A percentile compares a stretch with the other conserved stretches of the same genome.
Evolutionary conservation across 2,329 filamentous ascomycete species (phyloP).

Genomic region (Fusarium sp.): DNA sequence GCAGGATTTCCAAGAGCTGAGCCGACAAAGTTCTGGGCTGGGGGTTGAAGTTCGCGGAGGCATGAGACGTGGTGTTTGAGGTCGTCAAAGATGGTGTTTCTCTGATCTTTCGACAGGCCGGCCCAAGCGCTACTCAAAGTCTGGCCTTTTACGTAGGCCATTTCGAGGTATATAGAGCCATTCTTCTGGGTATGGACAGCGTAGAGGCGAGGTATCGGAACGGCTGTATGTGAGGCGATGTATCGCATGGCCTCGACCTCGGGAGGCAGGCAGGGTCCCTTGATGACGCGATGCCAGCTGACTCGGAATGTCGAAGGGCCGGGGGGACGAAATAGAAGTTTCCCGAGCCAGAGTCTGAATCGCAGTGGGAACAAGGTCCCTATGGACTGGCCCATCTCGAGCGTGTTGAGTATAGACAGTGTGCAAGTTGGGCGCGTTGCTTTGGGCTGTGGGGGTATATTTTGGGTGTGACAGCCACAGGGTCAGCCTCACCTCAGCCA

Average conservation of each 20-base stretch:
- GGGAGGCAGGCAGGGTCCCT: slow-evolving; percentile 45
- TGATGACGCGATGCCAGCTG: slow-evolving; percentile 47
- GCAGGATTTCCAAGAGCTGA: slow-evolving; percentile 45
- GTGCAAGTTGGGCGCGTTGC: too few species aligned
- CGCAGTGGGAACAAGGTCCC: slow-evolving; percentile 39
- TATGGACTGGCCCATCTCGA: slow-evolving; percentile 44
- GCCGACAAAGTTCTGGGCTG: slow-evolving; percentile 33
- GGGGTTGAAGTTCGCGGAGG: slow-evolving; percentile 44
- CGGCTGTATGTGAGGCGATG: slow-evolving; percentile 42
- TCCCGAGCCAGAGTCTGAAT: slow-evolving; percentile 46
- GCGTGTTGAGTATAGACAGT: too few species aligned
- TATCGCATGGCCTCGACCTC: slow-evolving; percentile 49
- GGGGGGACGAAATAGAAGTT: slow-evolving; percentile 39
- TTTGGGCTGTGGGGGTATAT: too few species aligned
- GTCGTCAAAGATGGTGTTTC: slow-evolving; percentile 36
- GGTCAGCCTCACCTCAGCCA: too few species aligned
- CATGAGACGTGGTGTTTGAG: slow-evolving; percentile 38
- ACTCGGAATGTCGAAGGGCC: slow-evolving; percentile 33
- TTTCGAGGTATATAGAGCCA: slow-evolving; percentile 46
- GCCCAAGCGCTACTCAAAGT: slow-evolving; percentile 36
- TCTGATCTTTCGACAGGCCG: slow-evolving; percentile 37
- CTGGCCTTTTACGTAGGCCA: slow-evolving; percentile 41
- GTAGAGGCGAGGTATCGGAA: slow-evolving; percentile 46
- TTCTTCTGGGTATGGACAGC: slow-evolving; percentile 35
- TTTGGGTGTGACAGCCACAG: too few species aligned